Percentiles rank a stretch among this genome's conserved stretches.
Evolutionary conservation across 306 rosid genomes (phyloP).

Genomic region (Quercus glauca): DNA sequence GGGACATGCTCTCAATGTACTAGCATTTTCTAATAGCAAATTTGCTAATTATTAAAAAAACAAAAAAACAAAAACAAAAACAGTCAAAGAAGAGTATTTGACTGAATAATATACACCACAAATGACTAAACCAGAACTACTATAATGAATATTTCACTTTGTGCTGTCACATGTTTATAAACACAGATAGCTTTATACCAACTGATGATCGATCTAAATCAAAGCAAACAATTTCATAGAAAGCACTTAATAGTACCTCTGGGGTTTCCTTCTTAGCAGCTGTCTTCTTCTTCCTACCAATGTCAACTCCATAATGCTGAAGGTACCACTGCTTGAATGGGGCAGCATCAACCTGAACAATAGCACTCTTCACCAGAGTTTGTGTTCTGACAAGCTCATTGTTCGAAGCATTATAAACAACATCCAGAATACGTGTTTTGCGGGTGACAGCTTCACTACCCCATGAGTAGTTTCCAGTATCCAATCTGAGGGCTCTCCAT

Average conservation of each 20-base stretch:
- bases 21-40: background rate
- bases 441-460: conserved; percentile 42
- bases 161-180: background rate
- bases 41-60: background rate
- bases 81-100: background rate
- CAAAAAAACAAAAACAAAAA: background rate
- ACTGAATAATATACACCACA: background rate
- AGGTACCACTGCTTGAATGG: conserved; percentile 50
- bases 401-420: conserved; percentile 47
- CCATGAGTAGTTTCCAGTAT: conserved; percentile 49
- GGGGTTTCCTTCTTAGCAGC: conserved; percentile 38
- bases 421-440: conserved; percentile 44
- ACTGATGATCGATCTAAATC: background rate
- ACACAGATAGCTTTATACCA: background rate
- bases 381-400: conserved; percentile 50
- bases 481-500: conserved; percentile 51
- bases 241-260: conserved; percentile 20
- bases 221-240: background rate
- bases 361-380: conserved; percentile 42
- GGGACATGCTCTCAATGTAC: background rate
- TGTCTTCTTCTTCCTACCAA: conserved; percentile 43
- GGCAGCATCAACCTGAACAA: conserved; percentile 46
- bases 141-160: background rate
- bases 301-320: conserved; percentile 40
- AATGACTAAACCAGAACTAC: background rate